These are phyloP conservation scores for Pholiota microspora DNA, from an alignment of 768 basidiomycete species.

Conservation along the genomic window DNA sequence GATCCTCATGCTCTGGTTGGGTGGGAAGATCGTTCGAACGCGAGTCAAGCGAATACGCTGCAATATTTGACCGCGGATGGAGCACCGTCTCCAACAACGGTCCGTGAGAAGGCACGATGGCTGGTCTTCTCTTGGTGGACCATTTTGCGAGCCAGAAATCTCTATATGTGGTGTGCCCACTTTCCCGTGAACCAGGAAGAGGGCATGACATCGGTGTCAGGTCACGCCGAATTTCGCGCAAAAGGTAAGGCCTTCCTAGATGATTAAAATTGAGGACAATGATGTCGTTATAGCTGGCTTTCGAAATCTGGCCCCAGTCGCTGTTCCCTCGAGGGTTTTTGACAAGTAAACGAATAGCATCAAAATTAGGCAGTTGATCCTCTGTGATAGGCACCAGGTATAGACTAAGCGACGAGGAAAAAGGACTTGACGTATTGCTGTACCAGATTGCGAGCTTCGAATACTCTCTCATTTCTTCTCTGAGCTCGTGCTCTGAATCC, in stretches of 20 bases:
- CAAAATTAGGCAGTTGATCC: slow-evolving; percentile 53
- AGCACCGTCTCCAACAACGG: slow-evolving; percentile 57
- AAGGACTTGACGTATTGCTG: slow-evolving; percentile 58
- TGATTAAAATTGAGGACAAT: slow-evolving; percentile 56
- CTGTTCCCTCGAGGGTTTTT: slow-evolving; percentile 44
- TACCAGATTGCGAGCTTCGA: slow-evolving; percentile 62
- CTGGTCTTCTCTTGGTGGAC: slow-evolving; percentile 42
- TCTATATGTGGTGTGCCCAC: slow-evolving; percentile 46
- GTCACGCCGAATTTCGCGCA: slow-evolving; percentile 61
- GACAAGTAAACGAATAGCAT: slow-evolving; percentile 49
- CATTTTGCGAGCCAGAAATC: slow-evolving; percentile 60
- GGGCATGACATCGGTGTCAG: slow-evolving; percentile 64
- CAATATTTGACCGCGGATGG: slow-evolving; percentile 40
- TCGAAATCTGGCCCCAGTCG: slow-evolving; percentile 55
- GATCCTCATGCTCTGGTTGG: slow-evolving; percentile 12
- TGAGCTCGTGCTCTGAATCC: slow-evolving; percentile 44
- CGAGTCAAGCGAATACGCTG: slow-evolving; percentile 32
- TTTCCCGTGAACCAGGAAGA: slow-evolving; percentile 47
- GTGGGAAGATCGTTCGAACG: neutral
- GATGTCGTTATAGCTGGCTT: slow-evolving; percentile 46
- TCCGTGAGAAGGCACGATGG: slow-evolving; percentile 51
- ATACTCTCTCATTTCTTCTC: slow-evolving; percentile 60
- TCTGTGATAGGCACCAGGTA: slow-evolving; percentile 67
- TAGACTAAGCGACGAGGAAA: slow-evolving; percentile 49
- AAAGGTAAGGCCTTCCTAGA: slow-evolving; percentile 51